Base-by-base conservation (phyloP, 2,329 filamentous ascomycete species). In the Penicillium sp. region DNA sequence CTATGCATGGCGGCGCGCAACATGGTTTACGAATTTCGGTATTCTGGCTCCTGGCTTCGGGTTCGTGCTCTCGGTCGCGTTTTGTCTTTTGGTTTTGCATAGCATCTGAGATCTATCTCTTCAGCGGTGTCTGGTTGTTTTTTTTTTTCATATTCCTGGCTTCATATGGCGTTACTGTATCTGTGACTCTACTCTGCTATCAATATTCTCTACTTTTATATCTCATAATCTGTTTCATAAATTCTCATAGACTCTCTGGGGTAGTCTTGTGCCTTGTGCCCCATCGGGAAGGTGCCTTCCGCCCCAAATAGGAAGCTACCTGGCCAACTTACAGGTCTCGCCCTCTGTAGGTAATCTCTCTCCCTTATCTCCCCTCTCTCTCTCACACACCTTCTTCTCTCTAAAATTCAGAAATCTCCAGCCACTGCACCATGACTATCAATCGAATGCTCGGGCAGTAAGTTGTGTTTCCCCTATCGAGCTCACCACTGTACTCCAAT, bases 1-100 rank as follows among this genome's bases (percentile, higher is more conserved):
- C 62, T 62, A 65, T 63, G 64, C 63, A 65, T 66, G 61, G 61
- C 56, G 64, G 62, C 63, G 63, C 62, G 64, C 60, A 64, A 64
- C 56, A 64, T 61, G 58, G 61, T 55, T 61, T 64, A 64, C 63
- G 61, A 66, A 65, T 63, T 63, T 61, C 61, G 60, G 61, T 61
- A 66, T 64, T 62, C 48, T 61, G 52, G 60, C 59, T 64, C 44
- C 52, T 66, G 36, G 61, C 59, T 65, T 65, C 61, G 63, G 62
- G 62, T 66, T 67, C 55, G 60, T 65, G 58, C 57, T 64, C 59
- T 64, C 53, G 52, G 58, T 65, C 57, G 58, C 59, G 60, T 64
- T 59, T 58, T 54, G 51, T 54, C 51, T 53, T 61, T 48, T 61
- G 53, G 16, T 59, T 61, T 64, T 64, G 64, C 58, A 66, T 66